Percentiles rank a stretch among this genome's conserved stretches.
Evolutionary conservation across 176 grass and related monocot genomes (phyloP).

Genomic region (Secale cereale): DNA sequence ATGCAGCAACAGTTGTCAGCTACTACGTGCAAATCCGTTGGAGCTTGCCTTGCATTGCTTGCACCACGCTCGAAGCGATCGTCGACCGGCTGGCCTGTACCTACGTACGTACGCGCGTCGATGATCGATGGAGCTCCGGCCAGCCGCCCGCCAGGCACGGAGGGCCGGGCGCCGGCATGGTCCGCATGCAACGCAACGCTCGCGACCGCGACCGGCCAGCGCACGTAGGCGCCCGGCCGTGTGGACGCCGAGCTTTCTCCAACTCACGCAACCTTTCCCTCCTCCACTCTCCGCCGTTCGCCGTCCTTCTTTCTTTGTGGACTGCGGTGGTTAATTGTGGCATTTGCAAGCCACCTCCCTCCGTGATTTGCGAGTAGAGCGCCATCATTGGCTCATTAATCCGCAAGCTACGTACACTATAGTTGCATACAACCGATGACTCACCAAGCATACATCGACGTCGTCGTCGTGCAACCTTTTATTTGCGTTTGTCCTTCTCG

Average conservation of each 20-base stretch:
- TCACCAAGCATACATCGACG: no score
- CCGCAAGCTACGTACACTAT: conserved; percentile 24
- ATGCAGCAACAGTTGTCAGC: conserved; percentile 10
- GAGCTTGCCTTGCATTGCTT: neutral
- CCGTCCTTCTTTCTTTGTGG: neutral
- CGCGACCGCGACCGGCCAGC: conserved; percentile 19
- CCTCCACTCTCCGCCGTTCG: neutral
- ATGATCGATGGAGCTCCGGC: neutral
- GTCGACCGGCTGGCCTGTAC: neutral
- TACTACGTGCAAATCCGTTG: neutral
- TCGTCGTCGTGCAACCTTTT: neutral
- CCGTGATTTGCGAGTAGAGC: conserved; percentile 8
- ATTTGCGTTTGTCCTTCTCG: neutral
- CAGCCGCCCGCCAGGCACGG: neutral
- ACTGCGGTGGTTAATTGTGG: neutral
- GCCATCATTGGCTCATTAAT: conserved; percentile 13
- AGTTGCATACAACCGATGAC: no score
- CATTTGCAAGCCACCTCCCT: conserved; percentile 35
- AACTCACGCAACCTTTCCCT: conserved; percentile 22
- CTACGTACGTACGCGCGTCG: no score
- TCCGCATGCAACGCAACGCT: neutral
- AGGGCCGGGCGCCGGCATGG: neutral
- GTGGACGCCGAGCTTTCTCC: conserved; percentile 36
- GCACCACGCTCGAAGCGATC: conserved; percentile 24
- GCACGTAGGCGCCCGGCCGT: neutral